These are phyloP conservation scores for Neurospora discreta DNA, from an alignment of 495 filamentous ascomycete genomes.

Conservation along the genomic window DNA sequence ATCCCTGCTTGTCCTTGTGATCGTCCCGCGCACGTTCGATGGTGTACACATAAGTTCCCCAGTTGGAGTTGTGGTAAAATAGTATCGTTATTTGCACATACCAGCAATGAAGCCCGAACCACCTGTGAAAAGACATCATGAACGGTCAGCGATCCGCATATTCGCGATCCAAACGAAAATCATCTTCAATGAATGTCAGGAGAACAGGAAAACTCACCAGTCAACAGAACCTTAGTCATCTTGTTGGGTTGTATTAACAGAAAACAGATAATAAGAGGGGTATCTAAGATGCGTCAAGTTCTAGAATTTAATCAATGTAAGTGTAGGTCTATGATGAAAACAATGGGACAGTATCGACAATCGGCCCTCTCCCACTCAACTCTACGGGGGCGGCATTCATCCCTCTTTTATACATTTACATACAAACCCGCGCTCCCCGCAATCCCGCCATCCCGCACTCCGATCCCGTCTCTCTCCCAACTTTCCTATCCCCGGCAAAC, in stretches of 20 bases:
- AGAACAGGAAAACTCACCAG: constrained; percentile 28
- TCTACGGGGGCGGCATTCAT: not conserved
- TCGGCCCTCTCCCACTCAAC: not conserved
- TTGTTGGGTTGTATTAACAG: constrained; percentile 5
- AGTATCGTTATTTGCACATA: constrained; percentile 10
- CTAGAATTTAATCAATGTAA: no score
- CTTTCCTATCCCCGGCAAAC: not conserved
- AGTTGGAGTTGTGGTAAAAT: not conserved
- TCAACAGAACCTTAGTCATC: constrained; percentile 51
- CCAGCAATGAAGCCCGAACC: constrained; percentile 43
- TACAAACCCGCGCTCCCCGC: not conserved
- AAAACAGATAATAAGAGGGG: not conserved
- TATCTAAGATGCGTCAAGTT: not conserved
- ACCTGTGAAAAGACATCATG: constrained; percentile 11
- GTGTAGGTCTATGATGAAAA: no score
- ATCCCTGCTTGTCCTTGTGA: not conserved
- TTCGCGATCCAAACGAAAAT: not conserved
- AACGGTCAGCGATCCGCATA: not conserved
- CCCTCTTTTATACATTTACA: not conserved
- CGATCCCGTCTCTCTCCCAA: not conserved
- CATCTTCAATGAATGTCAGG: not conserved
- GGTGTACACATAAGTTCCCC: not conserved
- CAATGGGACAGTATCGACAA: no score
- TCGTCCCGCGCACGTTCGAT: not conserved
- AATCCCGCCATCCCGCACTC: not conserved